Conservation (phyloP, 768 basidiomycete species). For the Mycena metata region DNA sequence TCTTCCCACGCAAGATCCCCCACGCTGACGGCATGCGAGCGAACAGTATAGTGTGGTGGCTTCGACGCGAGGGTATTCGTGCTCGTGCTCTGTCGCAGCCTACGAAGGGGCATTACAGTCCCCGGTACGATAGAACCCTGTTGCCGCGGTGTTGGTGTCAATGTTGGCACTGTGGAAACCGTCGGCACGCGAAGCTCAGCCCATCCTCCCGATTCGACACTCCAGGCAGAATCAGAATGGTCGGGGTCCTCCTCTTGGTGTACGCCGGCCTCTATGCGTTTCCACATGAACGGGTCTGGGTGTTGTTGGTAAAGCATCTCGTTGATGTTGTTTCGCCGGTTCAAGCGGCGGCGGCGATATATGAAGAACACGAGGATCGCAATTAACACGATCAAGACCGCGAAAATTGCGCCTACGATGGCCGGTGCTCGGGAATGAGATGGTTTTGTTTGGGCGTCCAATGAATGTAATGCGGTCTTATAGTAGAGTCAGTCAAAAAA, state of each 20-base stretch:
- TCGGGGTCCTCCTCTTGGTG: not conserved
- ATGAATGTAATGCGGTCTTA: not conserved
- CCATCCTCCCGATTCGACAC: not conserved
- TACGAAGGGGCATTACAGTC: not conserved
- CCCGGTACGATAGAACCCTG: not conserved
- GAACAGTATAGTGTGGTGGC: slow-evolving; percentile 25
- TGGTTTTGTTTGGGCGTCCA: not conserved
- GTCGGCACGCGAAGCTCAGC: not conserved
- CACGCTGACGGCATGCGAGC: slow-evolving; percentile 19
- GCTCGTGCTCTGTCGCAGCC: not conserved
- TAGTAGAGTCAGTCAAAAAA: not conserved
- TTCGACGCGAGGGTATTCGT: not conserved
- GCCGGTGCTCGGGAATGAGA: not conserved
- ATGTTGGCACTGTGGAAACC: no score
- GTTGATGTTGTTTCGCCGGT: not conserved
- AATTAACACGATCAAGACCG: not conserved
- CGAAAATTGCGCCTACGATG: slow-evolving; percentile 22
- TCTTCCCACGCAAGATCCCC: no score
- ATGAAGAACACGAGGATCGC: not conserved
- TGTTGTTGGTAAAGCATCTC: not conserved
- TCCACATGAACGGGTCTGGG: not conserved
- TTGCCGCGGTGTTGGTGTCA: no score
- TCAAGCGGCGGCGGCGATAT: slow-evolving; percentile 12
- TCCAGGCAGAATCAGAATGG: not conserved
- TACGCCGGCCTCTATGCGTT: not conserved